A percentile compares a stretch with the other conserved stretches of the same genome.
Conservation (phyloP, 1,284 basidiomycete species). For the Ustilago shanxiensis region DNA sequence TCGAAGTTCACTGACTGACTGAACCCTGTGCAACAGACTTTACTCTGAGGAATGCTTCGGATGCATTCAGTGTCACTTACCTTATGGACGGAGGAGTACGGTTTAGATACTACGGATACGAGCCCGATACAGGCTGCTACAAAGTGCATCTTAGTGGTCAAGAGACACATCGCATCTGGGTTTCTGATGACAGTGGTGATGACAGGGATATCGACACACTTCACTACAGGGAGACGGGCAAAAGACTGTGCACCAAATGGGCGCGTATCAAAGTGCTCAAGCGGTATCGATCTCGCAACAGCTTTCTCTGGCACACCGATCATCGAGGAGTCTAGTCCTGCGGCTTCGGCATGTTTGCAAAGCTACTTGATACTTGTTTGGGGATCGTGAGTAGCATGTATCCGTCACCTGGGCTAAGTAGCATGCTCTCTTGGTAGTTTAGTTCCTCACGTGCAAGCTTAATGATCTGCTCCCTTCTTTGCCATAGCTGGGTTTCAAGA, state of each 20-base stretch:
- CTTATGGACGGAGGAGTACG: background rate
- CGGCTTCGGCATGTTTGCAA: too few species aligned
- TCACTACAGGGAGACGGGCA: constrained; percentile 2
- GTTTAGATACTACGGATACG: constrained; percentile 16
- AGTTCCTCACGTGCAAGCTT: too few species aligned
- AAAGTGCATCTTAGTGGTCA: constrained; percentile 6
- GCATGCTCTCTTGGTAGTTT: too few species aligned
- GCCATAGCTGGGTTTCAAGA: too few species aligned
- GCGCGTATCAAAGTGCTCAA: background rate
- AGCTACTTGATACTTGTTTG: too few species aligned
- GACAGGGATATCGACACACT: constrained; percentile 22
- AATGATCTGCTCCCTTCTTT: too few species aligned
- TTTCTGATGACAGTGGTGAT: background rate
- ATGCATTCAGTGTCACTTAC: constrained; percentile 11
- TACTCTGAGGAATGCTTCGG: constrained; percentile 7
- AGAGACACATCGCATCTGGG: constrained; percentile 2
- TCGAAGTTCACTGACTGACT: too few species aligned
- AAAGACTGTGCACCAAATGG: constrained; percentile 22
- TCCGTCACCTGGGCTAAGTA: too few species aligned
- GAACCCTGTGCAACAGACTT: constrained; percentile 2
- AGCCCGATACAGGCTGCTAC: constrained; percentile 19
- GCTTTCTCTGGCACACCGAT: too few species aligned
- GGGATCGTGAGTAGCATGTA: too few species aligned
- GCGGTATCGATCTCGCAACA: too few species aligned
- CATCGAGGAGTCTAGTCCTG: too few species aligned